Percentiles rank a stretch among this genome's conserved stretches.
Evolutionary conservation across 2,329 filamentous ascomycete species (phyloP).

Genomic region (Coleophoma eucalyptorum): DNA sequence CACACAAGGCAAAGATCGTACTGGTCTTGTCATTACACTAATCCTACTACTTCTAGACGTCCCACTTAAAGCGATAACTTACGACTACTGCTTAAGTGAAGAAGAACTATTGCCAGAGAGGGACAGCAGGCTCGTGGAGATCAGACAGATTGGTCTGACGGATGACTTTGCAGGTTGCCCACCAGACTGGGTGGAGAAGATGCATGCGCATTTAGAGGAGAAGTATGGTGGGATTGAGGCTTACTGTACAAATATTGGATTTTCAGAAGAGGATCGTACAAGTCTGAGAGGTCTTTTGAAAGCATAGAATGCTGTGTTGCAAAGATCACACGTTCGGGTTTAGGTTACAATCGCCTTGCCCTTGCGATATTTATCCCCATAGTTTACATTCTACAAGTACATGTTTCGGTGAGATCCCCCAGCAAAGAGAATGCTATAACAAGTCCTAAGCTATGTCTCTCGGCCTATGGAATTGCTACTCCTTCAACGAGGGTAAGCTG

Average conservation of each 20-base stretch:
- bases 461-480: too few relatives aligned
- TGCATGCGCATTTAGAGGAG: conserved; percentile 53
- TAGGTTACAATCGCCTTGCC: too few relatives aligned
- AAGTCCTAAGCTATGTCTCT: too few relatives aligned
- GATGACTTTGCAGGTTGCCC: conserved; percentile 71
- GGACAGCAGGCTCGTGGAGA: conserved; percentile 62
- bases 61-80: conserved; percentile 54
- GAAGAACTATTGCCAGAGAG: conserved; percentile 58
- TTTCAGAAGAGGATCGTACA: conserved; percentile 33
- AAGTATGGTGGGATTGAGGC: conserved; percentile 61
- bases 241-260: conserved; percentile 64
- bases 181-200: conserved; percentile 55
- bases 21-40: conserved; percentile 67
- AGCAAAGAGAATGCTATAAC: too few relatives aligned
- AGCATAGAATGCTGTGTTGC: background rate
- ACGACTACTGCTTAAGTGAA: conserved; percentile 69
- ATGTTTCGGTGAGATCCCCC: too few relatives aligned
- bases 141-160: conserved; percentile 65
- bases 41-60: conserved; percentile 61
- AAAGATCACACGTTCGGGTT: too few relatives aligned
- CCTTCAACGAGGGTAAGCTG: too few relatives aligned
- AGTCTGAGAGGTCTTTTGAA: conserved; percentile 8
- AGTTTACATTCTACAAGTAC: too few relatives aligned
- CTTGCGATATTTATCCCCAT: too few relatives aligned
- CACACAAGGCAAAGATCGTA: conserved; percentile 86